A percentile compares a stretch with the other conserved stretches of the same genome.
phyloP scores from a whole-genome alignment of 495 filamentous ascomycete species.

The Sordaria brevicollis region DNA sequence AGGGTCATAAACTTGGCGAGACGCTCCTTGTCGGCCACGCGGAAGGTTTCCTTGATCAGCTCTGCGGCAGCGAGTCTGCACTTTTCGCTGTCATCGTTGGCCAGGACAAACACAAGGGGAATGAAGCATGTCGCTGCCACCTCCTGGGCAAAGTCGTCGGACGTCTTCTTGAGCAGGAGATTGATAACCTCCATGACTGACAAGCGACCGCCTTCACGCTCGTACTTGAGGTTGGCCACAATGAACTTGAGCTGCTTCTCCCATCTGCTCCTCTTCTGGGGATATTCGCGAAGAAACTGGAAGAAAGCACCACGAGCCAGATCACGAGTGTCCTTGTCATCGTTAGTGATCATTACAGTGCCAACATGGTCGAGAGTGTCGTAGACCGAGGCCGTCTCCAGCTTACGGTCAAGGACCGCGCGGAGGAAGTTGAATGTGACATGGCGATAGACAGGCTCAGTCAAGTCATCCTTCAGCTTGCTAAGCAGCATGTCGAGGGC shows the following conservation, averaged over 20 bases:
- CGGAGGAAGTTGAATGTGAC: slow-evolving; percentile 88
- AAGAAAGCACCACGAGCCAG: slow-evolving; percentile 81
- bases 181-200: slow-evolving; percentile 87
- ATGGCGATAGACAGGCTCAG: slow-evolving; percentile 83
- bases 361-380: slow-evolving; percentile 81
- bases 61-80: slow-evolving; percentile 77
- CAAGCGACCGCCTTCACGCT: slow-evolving; percentile 73
- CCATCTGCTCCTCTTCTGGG: slow-evolving; percentile 78
- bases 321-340: slow-evolving; percentile 75
- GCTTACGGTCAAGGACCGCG: slow-evolving; percentile 70
- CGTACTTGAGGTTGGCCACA: slow-evolving; percentile 81
- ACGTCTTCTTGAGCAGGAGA: slow-evolving; percentile 69
- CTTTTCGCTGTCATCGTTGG: slow-evolving; percentile 77
- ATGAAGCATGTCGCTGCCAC: slow-evolving; percentile 74
- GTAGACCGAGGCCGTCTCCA: slow-evolving; percentile 80
- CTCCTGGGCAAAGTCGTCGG: slow-evolving; percentile 70
- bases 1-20: slow-evolving; percentile 55
- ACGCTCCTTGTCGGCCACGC: slow-evolving; percentile 64
- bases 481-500: slow-evolving; percentile 77
- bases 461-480: slow-evolving; percentile 77
- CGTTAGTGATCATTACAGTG: slow-evolving; percentile 92
- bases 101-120: slow-evolving; percentile 71
- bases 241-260: slow-evolving; percentile 83
- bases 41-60: slow-evolving; percentile 69
- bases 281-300: slow-evolving; percentile 90